Conservation (phyloP, 2,329 filamentous ascomycete genomes). For the Magnaporthiopsis incrustans region DNA sequence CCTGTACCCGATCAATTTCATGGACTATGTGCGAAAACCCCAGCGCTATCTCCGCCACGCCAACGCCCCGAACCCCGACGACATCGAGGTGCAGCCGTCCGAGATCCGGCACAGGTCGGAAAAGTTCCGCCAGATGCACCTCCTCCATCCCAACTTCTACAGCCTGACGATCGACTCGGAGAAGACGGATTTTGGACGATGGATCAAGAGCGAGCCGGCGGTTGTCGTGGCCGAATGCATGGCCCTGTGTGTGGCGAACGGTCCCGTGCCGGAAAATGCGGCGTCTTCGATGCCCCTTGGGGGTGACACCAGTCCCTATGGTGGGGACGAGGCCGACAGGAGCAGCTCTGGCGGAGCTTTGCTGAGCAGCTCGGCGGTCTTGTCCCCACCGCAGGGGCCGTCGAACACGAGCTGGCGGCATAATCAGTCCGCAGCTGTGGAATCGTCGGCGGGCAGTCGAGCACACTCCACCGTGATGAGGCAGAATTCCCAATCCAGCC, state of each 20-base stretch:
- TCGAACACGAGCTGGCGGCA: constrained; percentile 15
- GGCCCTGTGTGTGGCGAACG: constrained; percentile 43
- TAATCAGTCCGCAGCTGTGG: constrained; percentile 41
- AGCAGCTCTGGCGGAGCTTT: constrained; percentile 20
- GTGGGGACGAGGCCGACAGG: constrained; percentile 8
- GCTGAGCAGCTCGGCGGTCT: constrained; percentile 27
- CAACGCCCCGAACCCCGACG: constrained; percentile 60
- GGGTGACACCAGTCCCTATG: not conserved
- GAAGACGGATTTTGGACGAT: constrained; percentile 65
- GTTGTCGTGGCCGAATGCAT: constrained; percentile 77
- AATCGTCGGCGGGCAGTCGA: constrained; percentile 31
- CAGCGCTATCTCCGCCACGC: constrained; percentile 69
- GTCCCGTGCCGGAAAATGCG: not conserved
- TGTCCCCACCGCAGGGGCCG: constrained; percentile 32
- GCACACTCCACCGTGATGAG: constrained; percentile 30
- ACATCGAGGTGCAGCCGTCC: constrained; percentile 69
- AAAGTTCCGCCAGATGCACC: constrained; percentile 62
- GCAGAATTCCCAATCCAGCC: constrained; percentile 42
- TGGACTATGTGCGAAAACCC: constrained; percentile 78
- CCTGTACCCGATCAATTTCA: constrained; percentile 76
- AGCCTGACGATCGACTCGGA: constrained; percentile 72
- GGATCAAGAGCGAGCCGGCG: constrained; percentile 70
- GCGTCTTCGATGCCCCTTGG: constrained; percentile 5
- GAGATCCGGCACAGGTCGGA: constrained; percentile 72
- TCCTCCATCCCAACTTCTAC: constrained; percentile 80